Base-by-base conservation (phyloP, 768 basidiomycete species). In the Russula emetica region DNA sequence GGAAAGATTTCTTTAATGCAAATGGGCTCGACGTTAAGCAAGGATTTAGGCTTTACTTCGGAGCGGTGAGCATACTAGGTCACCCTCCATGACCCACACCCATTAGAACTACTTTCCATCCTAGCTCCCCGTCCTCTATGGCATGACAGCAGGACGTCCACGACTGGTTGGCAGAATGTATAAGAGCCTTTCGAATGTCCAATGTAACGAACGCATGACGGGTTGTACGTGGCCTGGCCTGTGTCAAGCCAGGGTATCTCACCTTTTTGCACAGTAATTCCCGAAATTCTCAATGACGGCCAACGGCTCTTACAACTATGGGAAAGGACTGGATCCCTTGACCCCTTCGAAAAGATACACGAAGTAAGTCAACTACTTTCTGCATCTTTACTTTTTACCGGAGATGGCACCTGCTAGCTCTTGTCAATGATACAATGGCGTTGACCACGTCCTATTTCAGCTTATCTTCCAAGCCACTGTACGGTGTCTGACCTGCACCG, bases 1-100 rank as follows among this genome's bases (percentile, higher is more conserved):
- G 89, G 60, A 80, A 82, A 61, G 79, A 83, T 4, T 90, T 90
- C 75, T 88, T 91, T 70, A 79, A 80, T 2, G 83, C 86, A 60
- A 85, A 83, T 36, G 36, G 36, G 36, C 13, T 92, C 66, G 87
- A 90, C 73, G 80, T 92, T 55, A 85, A 84, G 47, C 87, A 89
- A 76, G 89, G 88, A 6, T 91, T 90, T 78, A 87, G 85, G 70
- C 81, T 88, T 70, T 79, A 90, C 65, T 88, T 86, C 52, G 89
- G 88, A 56, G 87, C 85, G 60, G 89, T 90, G 72, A 67, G 86
- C 34, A 36, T 47, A 49, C 40, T n/a, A 58, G 22, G 40, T 38
- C 22, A 47, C 55, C 16, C 42, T n/a, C 8, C 49, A 54, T 36
- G 36, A 14, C 22, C 54, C 32, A 7, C 28, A 51, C 55, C n/a